Base-by-base conservation (phyloP, 345 rosid genomes). In the Moringa oleifera region DNA sequence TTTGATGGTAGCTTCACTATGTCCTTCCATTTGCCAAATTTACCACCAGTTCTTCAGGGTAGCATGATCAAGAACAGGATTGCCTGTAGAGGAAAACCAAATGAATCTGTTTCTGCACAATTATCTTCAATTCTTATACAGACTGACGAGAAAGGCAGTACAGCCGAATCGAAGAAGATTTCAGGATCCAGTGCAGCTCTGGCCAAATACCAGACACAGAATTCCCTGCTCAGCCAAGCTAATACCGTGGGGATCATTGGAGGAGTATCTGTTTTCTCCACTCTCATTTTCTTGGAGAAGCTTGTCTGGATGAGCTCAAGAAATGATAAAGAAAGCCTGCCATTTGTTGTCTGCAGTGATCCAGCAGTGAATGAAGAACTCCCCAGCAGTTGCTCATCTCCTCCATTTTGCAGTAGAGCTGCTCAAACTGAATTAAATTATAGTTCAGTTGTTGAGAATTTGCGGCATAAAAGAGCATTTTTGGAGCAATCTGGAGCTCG, bases 231-330 rank as follows among this genome's bases (percentile, higher is more conserved):
- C n/a, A 73, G 52, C 37, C 75, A 68, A 25, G 59, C 49, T 24
- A 73, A 73, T 46, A 68, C 84, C 0, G 70, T 82, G 10, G 87
- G 87, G 20, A 69, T 82, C 53, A 75, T 82, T 0, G 84, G 84
- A 61, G 87, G 87, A 53, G 73, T 67, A 9, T 79, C 87, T 10
- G 80, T 71, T 53, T 68, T 76, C 28, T 66, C 81, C 21, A 80
- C 84, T 52, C 77, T 83, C 6, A 65, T 71, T 69, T 82, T 82
- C 77, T 61, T 80, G 55, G 82, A 80, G 56, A 83, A 83, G 69
- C 74, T 80, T 7, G 72, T 65, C 4, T 62, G 70, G 68, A 70
- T 76, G 80, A 79, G 84, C 64, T 61, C 79, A 7, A 77, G 58
- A 67, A 54, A 77, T 54, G 73, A 73, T 10, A 64, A 75, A 56